Evolutionary conservation across 495 filamentous ascomycete genomes (phyloP).

Genomic region (Aspergillus heteromorphus): DNA sequence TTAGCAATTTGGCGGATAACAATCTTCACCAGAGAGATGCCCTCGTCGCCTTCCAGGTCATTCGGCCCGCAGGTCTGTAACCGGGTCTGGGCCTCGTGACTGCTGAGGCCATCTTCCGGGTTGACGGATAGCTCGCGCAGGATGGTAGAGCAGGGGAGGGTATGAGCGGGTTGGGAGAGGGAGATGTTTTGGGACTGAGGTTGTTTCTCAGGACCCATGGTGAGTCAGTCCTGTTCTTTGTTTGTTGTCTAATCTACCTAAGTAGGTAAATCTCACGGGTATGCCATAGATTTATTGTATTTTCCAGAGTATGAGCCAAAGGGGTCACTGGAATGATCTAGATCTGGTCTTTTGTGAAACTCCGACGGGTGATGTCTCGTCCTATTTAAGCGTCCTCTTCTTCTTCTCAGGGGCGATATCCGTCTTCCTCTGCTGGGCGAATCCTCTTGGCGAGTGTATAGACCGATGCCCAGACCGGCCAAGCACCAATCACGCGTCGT

Average conservation of each 20-base stretch:
- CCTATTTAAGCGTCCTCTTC: slow-evolving; percentile 14
- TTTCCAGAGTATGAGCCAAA: slow-evolving; percentile 27
- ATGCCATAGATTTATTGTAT: slow-evolving; percentile 33
- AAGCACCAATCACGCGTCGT: slow-evolving; percentile 9
- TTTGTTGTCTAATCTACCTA: slow-evolving; percentile 19
- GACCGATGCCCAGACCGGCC: slow-evolving; percentile 4
- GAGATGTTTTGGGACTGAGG: slow-evolving; percentile 11
- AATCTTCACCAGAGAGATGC: slow-evolving; percentile 54
- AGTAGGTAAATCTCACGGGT: slow-evolving; percentile 25
- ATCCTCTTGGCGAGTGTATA: slow-evolving; percentile 3
- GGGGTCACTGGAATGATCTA: slow-evolving; percentile 32
- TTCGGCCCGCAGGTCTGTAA: slow-evolving; percentile 56
- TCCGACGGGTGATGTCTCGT: not conserved
- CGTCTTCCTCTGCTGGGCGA: not conserved
- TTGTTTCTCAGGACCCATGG: slow-evolving; percentile 18
- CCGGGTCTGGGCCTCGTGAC: slow-evolving; percentile 49
- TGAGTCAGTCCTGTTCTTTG: not conserved
- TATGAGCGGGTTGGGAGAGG: slow-evolving; percentile 60
- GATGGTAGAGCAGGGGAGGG: slow-evolving; percentile 49
- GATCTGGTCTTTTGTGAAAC: not conserved
- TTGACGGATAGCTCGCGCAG: slow-evolving; percentile 55
- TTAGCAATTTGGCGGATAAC: slow-evolving; percentile 59
- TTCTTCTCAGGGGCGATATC: no score
- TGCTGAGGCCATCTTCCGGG: slow-evolving; percentile 54
- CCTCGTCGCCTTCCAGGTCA: slow-evolving; percentile 52